A percentile compares a stretch with the other conserved stretches of the same genome.
Evolutionary conservation across 2,329 filamentous ascomycete genomes (phyloP).

Genomic region (Cytospora piceae): DNA sequence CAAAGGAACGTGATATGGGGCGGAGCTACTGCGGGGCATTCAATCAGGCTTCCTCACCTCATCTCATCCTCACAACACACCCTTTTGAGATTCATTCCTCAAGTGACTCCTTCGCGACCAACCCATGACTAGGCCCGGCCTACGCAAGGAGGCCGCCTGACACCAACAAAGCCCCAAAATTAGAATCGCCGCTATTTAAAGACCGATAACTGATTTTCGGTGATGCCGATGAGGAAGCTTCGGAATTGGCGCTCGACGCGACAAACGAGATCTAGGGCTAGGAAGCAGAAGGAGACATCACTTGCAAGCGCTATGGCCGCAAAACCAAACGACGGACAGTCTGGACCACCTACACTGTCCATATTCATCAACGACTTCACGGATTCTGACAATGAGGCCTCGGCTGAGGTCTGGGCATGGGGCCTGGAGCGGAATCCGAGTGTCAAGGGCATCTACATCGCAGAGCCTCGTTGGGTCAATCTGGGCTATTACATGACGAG

Average conservation of each 20-base stretch:
- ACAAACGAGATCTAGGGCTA: conserved; percentile 25
- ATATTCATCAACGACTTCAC: conserved; percentile 30
- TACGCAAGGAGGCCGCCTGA: conserved; percentile 1
- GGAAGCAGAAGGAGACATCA: conserved; percentile 18
- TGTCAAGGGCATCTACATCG: conserved; percentile 26
- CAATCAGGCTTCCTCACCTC: background rate
- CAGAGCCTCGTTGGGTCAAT: conserved; percentile 29
- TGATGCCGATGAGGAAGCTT: conserved; percentile 25
- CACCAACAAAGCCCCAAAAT: conserved; percentile 5
- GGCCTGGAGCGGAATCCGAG: conserved; percentile 8
- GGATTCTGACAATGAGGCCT: conserved; percentile 29
- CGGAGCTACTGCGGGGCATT: conserved; percentile 1
- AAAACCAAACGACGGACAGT: conserved; percentile 9
- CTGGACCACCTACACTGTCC: conserved; percentile 7
- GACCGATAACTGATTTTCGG: background rate
- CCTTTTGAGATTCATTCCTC: background rate
- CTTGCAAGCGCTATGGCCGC: conserved; percentile 21
- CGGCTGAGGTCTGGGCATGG: conserved; percentile 25
- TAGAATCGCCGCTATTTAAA: background rate
- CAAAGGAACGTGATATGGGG: too few species aligned
- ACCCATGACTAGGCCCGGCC: conserved; percentile 2
- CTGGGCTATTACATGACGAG: conserved; percentile 30
- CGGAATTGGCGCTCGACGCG: conserved; percentile 23
- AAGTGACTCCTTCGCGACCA: background rate
- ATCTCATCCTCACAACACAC: background rate